These are phyloP conservation scores for Mortierella sp. DNA, from an alignment of 371 early-diverging fungal genomes.

Conservation along the genomic window DNA sequence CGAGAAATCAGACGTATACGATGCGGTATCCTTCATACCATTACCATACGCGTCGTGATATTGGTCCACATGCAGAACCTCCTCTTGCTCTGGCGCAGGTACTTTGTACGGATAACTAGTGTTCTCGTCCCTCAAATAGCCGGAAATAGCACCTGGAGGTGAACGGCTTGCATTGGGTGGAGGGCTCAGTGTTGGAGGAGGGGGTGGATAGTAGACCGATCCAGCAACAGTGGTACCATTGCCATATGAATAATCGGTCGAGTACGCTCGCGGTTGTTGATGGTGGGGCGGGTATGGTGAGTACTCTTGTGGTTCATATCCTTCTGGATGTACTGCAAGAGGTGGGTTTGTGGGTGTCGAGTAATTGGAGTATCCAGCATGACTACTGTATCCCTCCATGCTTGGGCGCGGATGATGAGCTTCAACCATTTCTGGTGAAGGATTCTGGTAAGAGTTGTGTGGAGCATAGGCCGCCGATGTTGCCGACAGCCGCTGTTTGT, in stretches of 20 bases:
- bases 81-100: not conserved
- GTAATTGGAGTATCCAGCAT: conserved; percentile 10
- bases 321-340: not conserved
- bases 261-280: not conserved
- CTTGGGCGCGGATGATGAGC: conserved; percentile 1
- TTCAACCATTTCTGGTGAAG: not conserved
- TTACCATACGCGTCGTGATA: conserved; percentile 7
- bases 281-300: conserved; percentile 1
- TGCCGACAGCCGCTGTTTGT: conserved; percentile 6
- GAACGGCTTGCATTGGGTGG: too few relatives aligned
- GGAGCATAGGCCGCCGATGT: too few relatives aligned
- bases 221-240: not conserved
- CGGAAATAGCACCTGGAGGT: too few relatives aligned
- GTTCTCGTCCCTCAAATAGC: not conserved
- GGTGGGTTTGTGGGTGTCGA: not conserved
- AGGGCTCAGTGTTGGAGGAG: conserved; percentile 1
- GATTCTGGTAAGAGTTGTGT: not conserved
- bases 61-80: not conserved
- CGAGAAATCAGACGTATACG: not conserved
- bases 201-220: conserved; percentile 22
- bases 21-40: not conserved
- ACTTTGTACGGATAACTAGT: conserved; percentile 5
- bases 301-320: too few relatives aligned
- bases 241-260: too few relatives aligned
- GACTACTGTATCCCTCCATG: not conserved